Evolutionary conservation across 2,329 filamentous ascomycete species (phyloP), one percentile per base, ranked within the genome.

Genomic region (Fusarium ramigenum): DNA sequence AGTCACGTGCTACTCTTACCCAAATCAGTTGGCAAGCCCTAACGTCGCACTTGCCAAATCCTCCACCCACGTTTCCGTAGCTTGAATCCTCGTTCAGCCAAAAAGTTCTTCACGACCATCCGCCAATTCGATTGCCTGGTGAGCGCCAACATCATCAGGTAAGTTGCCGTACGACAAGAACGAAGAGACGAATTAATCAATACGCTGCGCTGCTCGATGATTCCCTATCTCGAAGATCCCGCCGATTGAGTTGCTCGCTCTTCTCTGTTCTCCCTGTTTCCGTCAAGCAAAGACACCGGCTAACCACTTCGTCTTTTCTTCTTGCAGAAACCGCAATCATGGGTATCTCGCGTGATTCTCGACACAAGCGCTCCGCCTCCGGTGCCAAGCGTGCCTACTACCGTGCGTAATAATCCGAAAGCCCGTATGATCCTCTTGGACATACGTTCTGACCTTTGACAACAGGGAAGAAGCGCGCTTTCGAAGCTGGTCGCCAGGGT

Each of bases 291-390:
- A 70, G 37, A 46, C 50, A 61, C 42, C 39, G 34, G 67, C 77
- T 78, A 68, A 80, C 72, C 65, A 67, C 50, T 69, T 74, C 54
- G 67, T 60, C 52, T 64, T 42, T 57, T 60, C 49, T 71, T 71
- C 63, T 70, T 81, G 78, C 85, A 92, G 89, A 89, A 88, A 89
- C 88, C 88, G 92, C 91, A 93, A 93, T 92, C 89, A 96, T 96
- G 93, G 93, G 96, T 99, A 98, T 99, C 90, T 98, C 96, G 88
- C 94, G 96, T 90, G 96, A 98, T 90, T 97, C 95, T 87, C 95
- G 96, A 90, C 96, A 99, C 93, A 99, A 99, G 93, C 95, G 96
- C 89, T 95, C 95, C 88, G 95, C 96, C 87, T 93, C 97, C 86
- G 97, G 96, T 91, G 96, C 97, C 84, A 99, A 99, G 93, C 92